Base-by-base conservation (phyloP, 495 filamentous ascomycete genomes). In the Xylaria flabelliformis region DNA sequence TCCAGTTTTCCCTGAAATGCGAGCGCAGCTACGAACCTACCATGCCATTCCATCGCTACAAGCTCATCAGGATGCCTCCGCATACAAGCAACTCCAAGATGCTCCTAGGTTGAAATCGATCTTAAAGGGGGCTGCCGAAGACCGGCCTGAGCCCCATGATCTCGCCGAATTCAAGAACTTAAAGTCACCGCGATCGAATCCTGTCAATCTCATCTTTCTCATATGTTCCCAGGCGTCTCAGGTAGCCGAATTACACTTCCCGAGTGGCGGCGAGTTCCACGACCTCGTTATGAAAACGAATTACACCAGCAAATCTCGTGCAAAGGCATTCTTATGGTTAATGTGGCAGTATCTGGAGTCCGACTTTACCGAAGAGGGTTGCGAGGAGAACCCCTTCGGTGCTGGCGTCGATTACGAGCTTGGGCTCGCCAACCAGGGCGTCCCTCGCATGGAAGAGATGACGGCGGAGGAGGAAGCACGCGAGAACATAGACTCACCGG, bases 261-360 rank as follows among this genome's bases (percentile, higher is more conserved):
- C 91, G 55, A 88, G 90, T 32, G 89, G 88, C 2, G 87, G 91
- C 71, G 96, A 99, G 81, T 99, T 99, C 81, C 97, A 97, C 78
- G 96, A 99, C 75, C 88, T 99, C 4, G 91, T 99, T 72, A 98
- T 98, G 94, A 88, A 93, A 75, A 90, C 90, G 3, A 92, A 91
- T 26, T 85, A 94, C 34, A 95, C 92, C 66, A 97, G 95, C 78
- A 83, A 86, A 76, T 95, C 91, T 76, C 88, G 96, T 69, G 96
- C 97, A 0, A 91, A 83, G 65, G 95, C 95, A 1, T 99, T 99
- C 78, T 82, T 99, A 19, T 99, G 96, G 96, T 80, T 99, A 72
- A 97, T 99, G 90, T 99, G 96, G 96, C 97, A 93, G 85, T 98
- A 99, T 80, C 85, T 98, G n/a, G 97, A 99, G 82, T 95, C 95